Evolutionary conservation across 495 filamentous ascomycete species (phyloP), one percentile per base, ranked within the genome.

Genomic region (Elasticomyces elasticus): DNA sequence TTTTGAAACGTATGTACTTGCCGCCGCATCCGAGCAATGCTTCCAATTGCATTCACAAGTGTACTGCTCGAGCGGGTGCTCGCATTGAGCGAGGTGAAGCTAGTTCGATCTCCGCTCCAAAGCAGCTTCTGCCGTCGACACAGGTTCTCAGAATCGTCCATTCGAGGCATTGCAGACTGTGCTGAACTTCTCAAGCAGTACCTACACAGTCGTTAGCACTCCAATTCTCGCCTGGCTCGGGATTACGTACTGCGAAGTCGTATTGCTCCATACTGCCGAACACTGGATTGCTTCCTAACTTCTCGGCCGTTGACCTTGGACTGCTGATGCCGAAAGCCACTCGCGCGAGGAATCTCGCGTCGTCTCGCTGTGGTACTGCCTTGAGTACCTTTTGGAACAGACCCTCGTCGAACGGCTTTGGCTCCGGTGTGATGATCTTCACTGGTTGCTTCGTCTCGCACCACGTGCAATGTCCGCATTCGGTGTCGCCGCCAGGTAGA

Each of bases 301-400:
- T 77, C 52, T 75, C 59, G 22, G 52, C 40, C 3, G 62, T 65
- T 0, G 75, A 64, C 22, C 78, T 61, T 0, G 79, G 79, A 58
- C 76, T 81, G 41, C 65, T 63, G 43, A 83, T 79, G 0, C 79
- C 79, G 62, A 79, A 81, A 1, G 76, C 79, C 7, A 82, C 59
- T 20, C 72, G 65, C 0, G 79, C 75, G 11, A 83, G 58, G 45
- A 79, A 71, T 25, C 77, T 58, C 7, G 78, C 72, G 65, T 83
- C 79, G 48, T 82, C 78, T 23, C 76, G 61, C 6, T 70, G 64
- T 0, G 56, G 24, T 10, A 72, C 70, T 1, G 59, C 69, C 0
- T 59, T 30, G 0, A 81, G 58, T 0, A 82, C 64, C 0, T 42
- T 54, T 17, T 65, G 44, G 46, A 81, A 70, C 1, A 54, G 61